Conservation (phyloP, 2,329 filamentous ascomycete species). For the Magnaporthiopsis poae region DNA sequence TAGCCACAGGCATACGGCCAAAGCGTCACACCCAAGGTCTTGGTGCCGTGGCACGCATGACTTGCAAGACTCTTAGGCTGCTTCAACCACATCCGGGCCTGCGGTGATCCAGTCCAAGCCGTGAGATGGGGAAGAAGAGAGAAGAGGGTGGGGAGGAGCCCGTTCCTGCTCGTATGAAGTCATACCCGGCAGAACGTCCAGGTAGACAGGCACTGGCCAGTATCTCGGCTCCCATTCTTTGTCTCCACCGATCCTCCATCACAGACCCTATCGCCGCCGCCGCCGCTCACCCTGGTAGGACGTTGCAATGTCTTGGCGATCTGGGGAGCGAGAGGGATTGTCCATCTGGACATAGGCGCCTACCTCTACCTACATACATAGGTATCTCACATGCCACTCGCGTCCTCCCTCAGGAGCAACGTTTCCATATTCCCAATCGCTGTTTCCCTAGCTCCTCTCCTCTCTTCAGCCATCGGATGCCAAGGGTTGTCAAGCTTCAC, state of each 20-base stretch:
- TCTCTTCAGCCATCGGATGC: not conserved
- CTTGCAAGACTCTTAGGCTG: not conserved
- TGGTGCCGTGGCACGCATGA: not conserved
- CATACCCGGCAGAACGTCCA: not conserved
- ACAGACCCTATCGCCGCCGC: not conserved
- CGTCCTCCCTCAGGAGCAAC: not conserved
- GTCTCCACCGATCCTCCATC: not conserved
- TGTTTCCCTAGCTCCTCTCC: not conserved
- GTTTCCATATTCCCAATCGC: not conserved
- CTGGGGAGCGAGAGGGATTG: not conserved
- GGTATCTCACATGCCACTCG: not conserved
- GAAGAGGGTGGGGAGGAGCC: not conserved
- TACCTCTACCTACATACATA: not conserved
- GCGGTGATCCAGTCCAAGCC: not conserved
- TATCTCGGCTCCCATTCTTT: not conserved
- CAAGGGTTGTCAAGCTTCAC: not conserved
- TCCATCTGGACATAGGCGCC: not conserved
- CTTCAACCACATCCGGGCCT: not conserved
- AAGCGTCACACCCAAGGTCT: not conserved
- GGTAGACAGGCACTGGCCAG: not conserved
- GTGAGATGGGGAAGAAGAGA: not conserved
- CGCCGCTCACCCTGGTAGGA: not conserved
- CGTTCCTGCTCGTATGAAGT: not conserved
- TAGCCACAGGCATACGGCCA: not conserved
- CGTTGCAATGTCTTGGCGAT: not conserved